Evolutionary conservation across 208 protist species (phyloP).

Genomic region (Novymonas esmeraldas): DNA sequence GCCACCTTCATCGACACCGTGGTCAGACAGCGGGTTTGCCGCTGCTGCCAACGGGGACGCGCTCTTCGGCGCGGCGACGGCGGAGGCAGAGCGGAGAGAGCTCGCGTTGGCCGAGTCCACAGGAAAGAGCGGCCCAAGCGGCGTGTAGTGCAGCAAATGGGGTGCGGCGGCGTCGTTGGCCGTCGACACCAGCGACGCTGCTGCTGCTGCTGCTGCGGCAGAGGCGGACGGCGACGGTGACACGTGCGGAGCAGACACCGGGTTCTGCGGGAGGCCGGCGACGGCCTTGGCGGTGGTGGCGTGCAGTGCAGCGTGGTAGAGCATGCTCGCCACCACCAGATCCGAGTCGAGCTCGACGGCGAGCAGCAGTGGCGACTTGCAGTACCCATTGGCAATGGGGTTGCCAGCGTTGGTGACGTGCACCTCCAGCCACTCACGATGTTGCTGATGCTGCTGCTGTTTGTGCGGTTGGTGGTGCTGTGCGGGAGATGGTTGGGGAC

Average conservation of each 20-base stretch:
- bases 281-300: slow-evolving; percentile 9
- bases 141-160: background rate
- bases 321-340: slow-evolving; percentile 38
- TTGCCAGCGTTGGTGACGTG: slow-evolving; percentile 43
- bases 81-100: background rate
- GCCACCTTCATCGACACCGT: background rate
- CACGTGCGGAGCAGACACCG: slow-evolving; percentile 1
- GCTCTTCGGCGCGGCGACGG: background rate
- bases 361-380: slow-evolving; percentile 43
- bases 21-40: background rate
- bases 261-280: background rate
- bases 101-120: background rate
- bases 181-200: background rate
- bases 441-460: background rate
- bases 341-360: slow-evolving; percentile 38
- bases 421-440: slow-evolving; percentile 28
- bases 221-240: background rate
- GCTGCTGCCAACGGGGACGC: background rate
- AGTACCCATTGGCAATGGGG: slow-evolving; percentile 21
- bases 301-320: slow-evolving; percentile 29
- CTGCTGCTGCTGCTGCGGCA: background rate
- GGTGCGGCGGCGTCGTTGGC: background rate
- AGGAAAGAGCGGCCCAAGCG: background rate
- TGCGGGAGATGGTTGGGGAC: background rate
- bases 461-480: background rate